phyloP scores from a whole-genome alignment of 2,329 filamentous ascomycete species.

The Colletotrichum zoysiae region DNA sequence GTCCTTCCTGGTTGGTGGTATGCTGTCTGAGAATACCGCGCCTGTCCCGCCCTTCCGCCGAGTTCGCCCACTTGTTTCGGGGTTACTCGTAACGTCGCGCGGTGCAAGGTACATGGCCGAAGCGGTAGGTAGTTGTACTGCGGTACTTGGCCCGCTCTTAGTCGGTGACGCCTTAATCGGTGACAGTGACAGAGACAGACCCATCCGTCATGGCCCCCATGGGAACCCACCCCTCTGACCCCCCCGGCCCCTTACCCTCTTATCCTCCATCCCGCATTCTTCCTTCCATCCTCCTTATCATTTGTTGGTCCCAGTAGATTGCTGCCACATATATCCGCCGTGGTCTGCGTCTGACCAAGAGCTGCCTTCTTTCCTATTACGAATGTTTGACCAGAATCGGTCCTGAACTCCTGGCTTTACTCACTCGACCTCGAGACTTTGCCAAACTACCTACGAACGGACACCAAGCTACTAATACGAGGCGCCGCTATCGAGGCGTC shows the following conservation, averaged over 20 bases:
- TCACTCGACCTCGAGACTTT: constrained; percentile 12
- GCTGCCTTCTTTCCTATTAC: constrained; percentile 8
- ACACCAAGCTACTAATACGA: constrained; percentile 21
- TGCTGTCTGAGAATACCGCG: constrained; percentile 17
- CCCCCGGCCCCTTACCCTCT: constrained; percentile 35
- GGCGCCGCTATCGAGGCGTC: constrained; percentile 28
- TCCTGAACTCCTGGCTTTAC: constrained; percentile 5
- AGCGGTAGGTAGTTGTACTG: constrained; percentile 18
- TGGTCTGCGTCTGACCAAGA: constrained; percentile 19
- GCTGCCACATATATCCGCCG: constrained; percentile 40
- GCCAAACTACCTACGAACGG: constrained; percentile 24
- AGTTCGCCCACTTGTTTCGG: constrained; percentile 34
- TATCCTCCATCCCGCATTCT: constrained; percentile 41
- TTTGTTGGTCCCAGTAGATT: constrained; percentile 37
- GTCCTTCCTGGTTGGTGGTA: constrained; percentile 1
- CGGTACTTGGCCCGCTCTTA: constrained; percentile 27
- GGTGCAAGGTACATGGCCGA: constrained; percentile 21
- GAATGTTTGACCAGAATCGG: constrained; percentile 9
- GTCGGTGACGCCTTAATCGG: constrained; percentile 42
- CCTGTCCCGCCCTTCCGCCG: constrained; percentile 27
- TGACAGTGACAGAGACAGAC: constrained; percentile 37
- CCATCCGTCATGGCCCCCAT: constrained; percentile 37
- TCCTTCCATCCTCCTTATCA: constrained; percentile 33
- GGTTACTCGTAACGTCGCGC: constrained; percentile 36
- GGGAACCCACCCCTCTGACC: constrained; percentile 19